Conservation (phyloP, 495 filamentous ascomycete species). For the Penicillium ochrochloron region DNA sequence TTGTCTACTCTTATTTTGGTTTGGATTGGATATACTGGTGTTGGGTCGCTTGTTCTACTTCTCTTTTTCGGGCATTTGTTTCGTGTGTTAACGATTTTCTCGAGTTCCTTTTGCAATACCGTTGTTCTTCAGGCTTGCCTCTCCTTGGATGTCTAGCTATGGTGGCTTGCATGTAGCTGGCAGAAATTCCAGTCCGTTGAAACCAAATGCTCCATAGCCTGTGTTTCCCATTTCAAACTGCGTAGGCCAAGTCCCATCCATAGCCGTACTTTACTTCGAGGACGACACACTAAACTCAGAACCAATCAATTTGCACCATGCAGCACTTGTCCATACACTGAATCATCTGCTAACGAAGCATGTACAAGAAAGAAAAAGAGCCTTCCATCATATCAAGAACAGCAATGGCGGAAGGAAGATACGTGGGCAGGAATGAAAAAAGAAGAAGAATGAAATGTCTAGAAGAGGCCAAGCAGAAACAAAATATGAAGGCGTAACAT, state of each 20-base stretch:
- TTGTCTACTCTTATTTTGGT: not conserved
- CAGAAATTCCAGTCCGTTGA: not conserved
- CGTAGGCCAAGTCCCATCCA: too few species aligned
- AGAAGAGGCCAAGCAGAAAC: constrained; percentile 13
- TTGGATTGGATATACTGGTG: not conserved
- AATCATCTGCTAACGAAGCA: constrained; percentile 33
- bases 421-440: not conserved
- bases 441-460: constrained; percentile 19
- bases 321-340: constrained; percentile 22
- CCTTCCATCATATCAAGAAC: not conserved
- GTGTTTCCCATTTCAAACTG: too few species aligned
- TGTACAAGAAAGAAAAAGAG: constrained; percentile 29
- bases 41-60: not conserved
- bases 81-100: not conserved
- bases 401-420: constrained; percentile 11
- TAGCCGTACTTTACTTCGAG: not conserved
- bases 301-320: constrained; percentile 21
- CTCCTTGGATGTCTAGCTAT: constrained; percentile 2
- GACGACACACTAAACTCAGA: constrained; percentile 5
- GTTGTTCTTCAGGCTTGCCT: not conserved
- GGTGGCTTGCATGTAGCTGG: not conserved
- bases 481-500: constrained; percentile 6
- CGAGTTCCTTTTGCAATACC: not conserved
- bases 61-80: not conserved
- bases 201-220: not conserved